phyloP scores from a whole-genome alignment of 768 basidiomycete genomes.

The Arthromyces matolae region DNA sequence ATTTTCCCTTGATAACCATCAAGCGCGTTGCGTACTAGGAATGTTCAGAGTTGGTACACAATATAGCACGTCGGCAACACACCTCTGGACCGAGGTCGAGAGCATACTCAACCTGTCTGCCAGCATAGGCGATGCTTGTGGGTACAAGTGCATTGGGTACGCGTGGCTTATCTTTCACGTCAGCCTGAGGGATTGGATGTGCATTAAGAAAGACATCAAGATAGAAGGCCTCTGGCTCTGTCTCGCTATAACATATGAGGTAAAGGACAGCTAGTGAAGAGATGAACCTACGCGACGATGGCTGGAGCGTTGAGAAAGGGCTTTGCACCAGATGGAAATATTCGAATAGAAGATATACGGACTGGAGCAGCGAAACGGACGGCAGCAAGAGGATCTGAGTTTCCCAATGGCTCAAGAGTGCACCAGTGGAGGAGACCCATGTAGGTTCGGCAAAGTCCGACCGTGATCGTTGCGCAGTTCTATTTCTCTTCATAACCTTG shows the following conservation, averaged over 20 bases:
- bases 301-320: conserved; percentile 63
- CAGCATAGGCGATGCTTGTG: conserved; percentile 67
- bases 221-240: conserved; percentile 71
- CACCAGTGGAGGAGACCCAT: conserved; percentile 68
- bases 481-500: too few relatives aligned
- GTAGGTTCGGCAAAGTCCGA: conserved; percentile 26
- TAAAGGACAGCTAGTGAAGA: background rate
- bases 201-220: conserved; percentile 77
- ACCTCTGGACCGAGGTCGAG: conserved; percentile 73
- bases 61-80: conserved; percentile 18
- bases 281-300: conserved; percentile 53
- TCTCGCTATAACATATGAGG: conserved; percentile 40
- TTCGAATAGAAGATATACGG: conserved; percentile 59
- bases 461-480: conserved; percentile 13
- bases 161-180: conserved; percentile 56
- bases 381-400: conserved; percentile 59
- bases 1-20: conserved; percentile 78
- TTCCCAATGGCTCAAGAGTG: conserved; percentile 50
- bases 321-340: conserved; percentile 62
- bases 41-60: background rate
- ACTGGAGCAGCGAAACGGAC: conserved; percentile 69
- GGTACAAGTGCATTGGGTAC: conserved; percentile 70
- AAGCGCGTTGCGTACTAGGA: conserved; percentile 67
- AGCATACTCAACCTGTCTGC: conserved; percentile 59
- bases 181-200: conserved; percentile 40